phyloP scores from a whole-genome alignment of 805 yeast species.

The Kuraishia capsulata region DNA sequence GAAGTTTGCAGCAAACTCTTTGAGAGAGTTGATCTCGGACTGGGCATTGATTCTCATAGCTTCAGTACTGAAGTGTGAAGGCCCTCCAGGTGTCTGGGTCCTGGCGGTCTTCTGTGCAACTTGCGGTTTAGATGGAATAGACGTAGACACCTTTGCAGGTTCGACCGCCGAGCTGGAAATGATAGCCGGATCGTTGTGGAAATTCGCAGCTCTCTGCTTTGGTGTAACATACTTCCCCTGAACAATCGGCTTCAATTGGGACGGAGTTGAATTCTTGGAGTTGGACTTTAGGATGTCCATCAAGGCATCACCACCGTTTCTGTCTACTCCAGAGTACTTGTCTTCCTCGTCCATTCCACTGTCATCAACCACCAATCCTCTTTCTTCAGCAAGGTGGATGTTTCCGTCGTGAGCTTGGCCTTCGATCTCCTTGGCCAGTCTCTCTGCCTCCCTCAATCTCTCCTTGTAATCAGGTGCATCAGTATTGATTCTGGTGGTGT shows the following conservation, averaged over 20 bases:
- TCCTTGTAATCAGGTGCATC: conserved; percentile 64
- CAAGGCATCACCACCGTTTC: conserved; percentile 24
- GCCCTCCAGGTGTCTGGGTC: not conserved
- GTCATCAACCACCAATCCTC: conserved; percentile 72
- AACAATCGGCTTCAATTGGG: conserved; percentile 14
- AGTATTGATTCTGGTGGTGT: conserved; percentile 71
- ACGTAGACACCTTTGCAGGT: conserved; percentile 1
- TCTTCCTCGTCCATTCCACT: conserved; percentile 93
- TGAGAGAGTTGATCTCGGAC: conserved; percentile 60
- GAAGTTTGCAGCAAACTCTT: conserved; percentile 74
- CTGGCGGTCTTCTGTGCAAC: not conserved
- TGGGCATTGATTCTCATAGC: conserved; percentile 38
- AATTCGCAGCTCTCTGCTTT: conserved; percentile 40
- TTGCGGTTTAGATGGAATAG: conserved; percentile 9
- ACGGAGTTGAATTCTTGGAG: conserved; percentile 9
- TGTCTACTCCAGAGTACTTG: conserved; percentile 85
- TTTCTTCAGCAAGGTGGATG: conserved; percentile 83
- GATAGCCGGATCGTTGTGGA: conserved; percentile 59
- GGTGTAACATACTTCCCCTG: conserved; percentile 46
- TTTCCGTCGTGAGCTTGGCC: conserved; percentile 54
- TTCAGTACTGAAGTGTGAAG: conserved; percentile 18
- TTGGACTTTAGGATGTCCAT: conserved; percentile 18
- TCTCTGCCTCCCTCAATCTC: conserved; percentile 62
- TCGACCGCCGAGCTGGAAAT: conserved; percentile 39
- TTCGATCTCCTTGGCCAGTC: conserved; percentile 79